Evolutionary conservation across 2,329 filamentous ascomycete genomes (phyloP), one percentile per base, ranked within the genome.

Genomic region (Zasmidium cellare): DNA sequence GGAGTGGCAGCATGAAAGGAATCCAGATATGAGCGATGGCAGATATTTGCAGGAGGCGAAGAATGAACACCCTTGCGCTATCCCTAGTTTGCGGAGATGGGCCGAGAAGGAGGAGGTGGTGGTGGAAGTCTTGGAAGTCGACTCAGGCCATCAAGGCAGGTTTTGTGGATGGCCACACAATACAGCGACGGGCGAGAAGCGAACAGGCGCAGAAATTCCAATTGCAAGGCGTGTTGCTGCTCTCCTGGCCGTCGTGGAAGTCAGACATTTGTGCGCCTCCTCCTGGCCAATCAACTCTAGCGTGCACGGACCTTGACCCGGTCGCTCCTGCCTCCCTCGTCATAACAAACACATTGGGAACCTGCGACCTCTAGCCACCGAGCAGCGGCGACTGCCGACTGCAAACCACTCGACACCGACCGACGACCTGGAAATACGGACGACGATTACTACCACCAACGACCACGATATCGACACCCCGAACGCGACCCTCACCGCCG

Each of bases 401-500:
- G 35, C 35, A n/a, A 14, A 9, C 35, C 6, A 14, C 35, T 16
- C 35, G 35, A 46, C 51, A 31, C 38, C 51, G 23, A 24, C 53
- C 46, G 44, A 16, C 46, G 14, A 50, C 53, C 35, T 41, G 25
- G 11, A 25, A 12, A 38, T 28, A 50, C 46, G 46, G 23, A 31
- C 25, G 23, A n/a, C 48, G 6, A 19, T 35, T 38, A 22, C 35
- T 35, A 46, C 22, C n/a, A 9, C 46, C 48, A 16, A 48, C 48
- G 38, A 56, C 54, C 11, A 24, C 54, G 38, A 52, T 38, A 9
- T 12, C 41, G 46, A 20, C 28, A 24, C 38, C 31, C 20, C 24
- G 48, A 28, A 51, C 35, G 49, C 25, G 31, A 46, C 31, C 41
- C n/a, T 19, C 28, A 55, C n/a, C 53, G 28, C 18, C 44, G 53